Evolutionary conservation across 73 alveolate species (phyloP).

Genomic region (Tetrahymena malaccensis): DNA sequence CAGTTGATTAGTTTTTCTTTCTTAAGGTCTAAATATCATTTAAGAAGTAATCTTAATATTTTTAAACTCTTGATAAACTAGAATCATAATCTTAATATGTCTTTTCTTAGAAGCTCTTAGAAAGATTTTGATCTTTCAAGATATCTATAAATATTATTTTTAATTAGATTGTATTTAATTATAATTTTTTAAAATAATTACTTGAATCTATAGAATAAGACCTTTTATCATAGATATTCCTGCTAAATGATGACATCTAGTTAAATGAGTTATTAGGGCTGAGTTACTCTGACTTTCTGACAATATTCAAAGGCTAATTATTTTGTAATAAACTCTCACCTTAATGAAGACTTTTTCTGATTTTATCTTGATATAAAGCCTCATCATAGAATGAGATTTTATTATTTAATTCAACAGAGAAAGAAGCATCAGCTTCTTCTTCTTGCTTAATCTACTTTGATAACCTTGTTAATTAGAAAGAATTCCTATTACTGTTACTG

Average conservation of each 20-base stretch:
- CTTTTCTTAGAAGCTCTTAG: neutral
- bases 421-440: neutral
- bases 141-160: neutral
- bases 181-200: neutral
- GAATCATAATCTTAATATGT: neutral
- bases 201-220: neutral
- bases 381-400: neutral
- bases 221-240: neutral
- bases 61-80: neutral
- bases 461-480: neutral
- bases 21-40: neutral
- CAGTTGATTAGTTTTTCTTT: neutral
- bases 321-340: neutral
- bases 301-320: neutral
- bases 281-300: neutral
- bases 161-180: neutral
- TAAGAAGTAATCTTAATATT: neutral
- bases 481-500: neutral
- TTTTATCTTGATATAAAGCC: neutral
- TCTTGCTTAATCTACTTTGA: neutral
- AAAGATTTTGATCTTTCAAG: neutral
- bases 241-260: neutral
- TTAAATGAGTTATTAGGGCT: neutral
- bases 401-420: neutral
- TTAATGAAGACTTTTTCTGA: neutral